These are phyloP conservation scores for Phytophthora sojae DNA, from an alignment of 352 stramenopile species.

Conservation along the genomic window DNA sequence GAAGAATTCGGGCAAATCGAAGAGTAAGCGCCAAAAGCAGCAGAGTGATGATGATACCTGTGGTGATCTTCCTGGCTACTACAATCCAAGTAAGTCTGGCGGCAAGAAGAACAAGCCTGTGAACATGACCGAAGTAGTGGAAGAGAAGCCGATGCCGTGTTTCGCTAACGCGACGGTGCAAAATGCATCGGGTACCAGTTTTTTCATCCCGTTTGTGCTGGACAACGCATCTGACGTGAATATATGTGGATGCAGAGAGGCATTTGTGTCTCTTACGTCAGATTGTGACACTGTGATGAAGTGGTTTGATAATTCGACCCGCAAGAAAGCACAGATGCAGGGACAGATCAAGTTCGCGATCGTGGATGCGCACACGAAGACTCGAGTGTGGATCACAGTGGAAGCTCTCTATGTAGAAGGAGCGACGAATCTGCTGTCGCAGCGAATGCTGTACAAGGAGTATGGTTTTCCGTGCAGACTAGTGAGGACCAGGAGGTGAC, in stretches of 20 bases:
- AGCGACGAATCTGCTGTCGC: background rate
- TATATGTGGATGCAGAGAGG: conserved; percentile 15
- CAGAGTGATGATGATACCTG: background rate
- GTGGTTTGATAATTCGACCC: conserved; percentile 8
- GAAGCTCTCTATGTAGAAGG: background rate
- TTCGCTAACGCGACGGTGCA: background rate
- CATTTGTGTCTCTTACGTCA: conserved; percentile 9
- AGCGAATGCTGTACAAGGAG: background rate
- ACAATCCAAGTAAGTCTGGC: background rate
- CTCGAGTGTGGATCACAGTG: background rate
- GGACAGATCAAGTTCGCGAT: background rate
- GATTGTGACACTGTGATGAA: conserved; percentile 12
- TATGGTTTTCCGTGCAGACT: background rate
- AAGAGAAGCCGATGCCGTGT: background rate
- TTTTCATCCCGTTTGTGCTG: conserved; percentile 8
- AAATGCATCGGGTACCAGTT: background rate
- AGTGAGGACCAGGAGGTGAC: background rate
- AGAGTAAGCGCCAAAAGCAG: background rate
- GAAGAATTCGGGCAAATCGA: background rate
- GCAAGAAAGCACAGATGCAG: background rate
- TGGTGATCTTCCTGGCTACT: conserved; percentile 8
- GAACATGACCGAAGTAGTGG: conserved; percentile 10
- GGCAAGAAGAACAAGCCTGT: conserved; percentile 10
- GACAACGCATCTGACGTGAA: conserved; percentile 17
- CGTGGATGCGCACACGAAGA: background rate